Evolutionary conservation across 768 basidiomycete species (phyloP).

Genomic region (Rhizopogon sp.): DNA sequence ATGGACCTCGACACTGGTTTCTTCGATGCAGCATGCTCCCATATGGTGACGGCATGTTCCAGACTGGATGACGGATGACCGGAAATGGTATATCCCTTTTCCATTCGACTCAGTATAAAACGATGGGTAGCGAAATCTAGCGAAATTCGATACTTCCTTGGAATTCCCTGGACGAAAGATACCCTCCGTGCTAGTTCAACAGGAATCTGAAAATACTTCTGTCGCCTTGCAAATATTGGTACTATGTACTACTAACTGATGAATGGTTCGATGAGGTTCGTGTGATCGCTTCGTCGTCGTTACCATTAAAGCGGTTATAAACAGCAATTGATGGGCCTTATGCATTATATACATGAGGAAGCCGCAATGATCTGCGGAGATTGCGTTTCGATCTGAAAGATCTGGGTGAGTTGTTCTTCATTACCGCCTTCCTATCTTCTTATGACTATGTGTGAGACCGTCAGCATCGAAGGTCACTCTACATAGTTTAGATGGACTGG

Average conservation of each 20-base stretch:
- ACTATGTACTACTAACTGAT: not conserved
- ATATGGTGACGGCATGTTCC: not conserved
- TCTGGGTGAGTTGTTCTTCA: not conserved
- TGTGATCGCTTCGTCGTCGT: not conserved
- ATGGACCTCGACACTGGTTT: not conserved
- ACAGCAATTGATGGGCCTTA: not conserved
- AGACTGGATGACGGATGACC: not conserved
- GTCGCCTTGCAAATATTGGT: no score
- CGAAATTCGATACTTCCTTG: no score
- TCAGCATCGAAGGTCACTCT: not conserved
- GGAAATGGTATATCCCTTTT: not conserved
- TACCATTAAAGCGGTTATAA: not conserved
- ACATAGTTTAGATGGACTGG: not conserved
- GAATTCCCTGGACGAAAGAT: no score
- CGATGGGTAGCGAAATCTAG: no score
- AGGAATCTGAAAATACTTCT: no score
- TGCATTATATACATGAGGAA: not conserved
- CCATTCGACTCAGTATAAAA: not conserved
- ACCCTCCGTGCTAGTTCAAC: no score
- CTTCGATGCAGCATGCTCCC: not conserved
- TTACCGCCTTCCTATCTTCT: not conserved
- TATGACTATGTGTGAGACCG: not conserved
- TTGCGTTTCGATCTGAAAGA: constrained; percentile 1
- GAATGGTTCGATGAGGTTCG: not conserved
- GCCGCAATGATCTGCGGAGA: not conserved